A percentile compares a stretch with the other conserved stretches of the same genome.
These are phyloP conservation scores for Parachlorella kessleri DNA, from an alignment of 139 green algal species.

Conservation along the genomic window DNA sequence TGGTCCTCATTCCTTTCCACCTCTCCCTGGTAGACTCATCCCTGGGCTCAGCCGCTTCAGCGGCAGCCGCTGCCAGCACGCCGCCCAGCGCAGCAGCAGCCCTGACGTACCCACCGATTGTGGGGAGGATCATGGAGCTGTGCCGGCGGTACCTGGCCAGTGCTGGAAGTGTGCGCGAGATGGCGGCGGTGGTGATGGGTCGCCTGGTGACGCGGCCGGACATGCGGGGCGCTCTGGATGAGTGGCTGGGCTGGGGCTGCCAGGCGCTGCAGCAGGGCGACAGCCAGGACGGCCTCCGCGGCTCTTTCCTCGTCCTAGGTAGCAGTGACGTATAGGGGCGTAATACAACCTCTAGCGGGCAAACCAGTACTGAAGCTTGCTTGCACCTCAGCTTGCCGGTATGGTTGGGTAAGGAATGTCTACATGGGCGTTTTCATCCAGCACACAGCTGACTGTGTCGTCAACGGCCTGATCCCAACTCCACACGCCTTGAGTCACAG, in stretches of 20 bases:
- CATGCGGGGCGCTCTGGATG: slow-evolving; percentile 63
- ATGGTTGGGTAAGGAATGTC: too few species aligned
- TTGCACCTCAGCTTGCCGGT: too few species aligned
- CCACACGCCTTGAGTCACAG: too few species aligned
- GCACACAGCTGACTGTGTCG: too few species aligned
- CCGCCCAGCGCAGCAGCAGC: slow-evolving; percentile 2
- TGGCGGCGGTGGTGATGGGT: slow-evolving; percentile 83
- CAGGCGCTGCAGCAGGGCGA: slow-evolving; percentile 34
- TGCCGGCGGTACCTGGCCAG: slow-evolving; percentile 66
- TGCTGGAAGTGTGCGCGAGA: slow-evolving; percentile 75
- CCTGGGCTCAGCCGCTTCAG: background rate
- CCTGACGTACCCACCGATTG: slow-evolving; percentile 49
- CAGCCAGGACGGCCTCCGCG: slow-evolving; percentile 16
- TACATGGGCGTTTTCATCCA: too few species aligned
- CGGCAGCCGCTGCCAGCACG: background rate
- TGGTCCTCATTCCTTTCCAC: slow-evolving; percentile 95
- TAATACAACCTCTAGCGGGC: too few species aligned
- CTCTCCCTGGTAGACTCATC: slow-evolving; percentile 82
- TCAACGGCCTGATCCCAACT: too few species aligned
- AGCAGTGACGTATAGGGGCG: too few species aligned
- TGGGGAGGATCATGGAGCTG: slow-evolving; percentile 63
- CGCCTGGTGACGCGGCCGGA: slow-evolving; percentile 90
- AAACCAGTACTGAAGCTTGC: too few species aligned
- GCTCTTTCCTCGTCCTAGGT: slow-evolving; percentile 70
- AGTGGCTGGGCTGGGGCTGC: slow-evolving; percentile 75